Evolutionary conservation across 805 yeast species (phyloP), one percentile per base, ranked within the genome.

Genomic region (Candida saitoana): DNA sequence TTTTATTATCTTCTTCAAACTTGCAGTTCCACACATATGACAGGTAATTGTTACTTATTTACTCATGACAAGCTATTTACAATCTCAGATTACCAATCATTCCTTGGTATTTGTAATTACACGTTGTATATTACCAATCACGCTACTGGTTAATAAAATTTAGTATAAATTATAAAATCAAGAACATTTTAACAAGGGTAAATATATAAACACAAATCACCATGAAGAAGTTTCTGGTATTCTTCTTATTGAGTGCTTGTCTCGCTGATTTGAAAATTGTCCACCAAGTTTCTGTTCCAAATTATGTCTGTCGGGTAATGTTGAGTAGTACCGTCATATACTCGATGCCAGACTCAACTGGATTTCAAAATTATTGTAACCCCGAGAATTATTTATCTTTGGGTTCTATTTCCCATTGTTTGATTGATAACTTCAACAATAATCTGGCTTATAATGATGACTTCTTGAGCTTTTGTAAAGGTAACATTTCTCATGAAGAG

Each of bases 391-490:
- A 63, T 46, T 69, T 57, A 12, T 70, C 71, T 1, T 55, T 68
- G 46, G 73, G 73, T 1, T 47, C 69, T 12, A 59, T 66, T 60
- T 61, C 69, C 15, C 57, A 51, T 44, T 68, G 71, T 46, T 35
- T 47, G 5, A 14, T 57, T 62, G 46, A 49, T 47, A 24, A 46
- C 45, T n/a, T 44, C 18, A 25, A 37, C 15, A 7, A 31, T 25
- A 14, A 25, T 7, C 14, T 44, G 43, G 17, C 60, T 57, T 36
- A 59, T 57, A 18, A 37, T 22, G 38, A 53, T 1, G 43, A 43
- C n/a, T 56, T 63, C 34, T 49, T 62, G 18, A 41, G 54, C 5
- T 27, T 30, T 19, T 47, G 50, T 27, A 29, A 38, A 29, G 20
- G 40, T 29, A 4, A 52, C 62, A 36, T 64, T 72, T 1, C 40